Percentiles rank a stretch among this genome's conserved stretches.
These are phyloP conservation scores for Aspergillus sp. DNA, from an alignment of 2,329 filamentous ascomycete species.

Conservation along the genomic window DNA sequence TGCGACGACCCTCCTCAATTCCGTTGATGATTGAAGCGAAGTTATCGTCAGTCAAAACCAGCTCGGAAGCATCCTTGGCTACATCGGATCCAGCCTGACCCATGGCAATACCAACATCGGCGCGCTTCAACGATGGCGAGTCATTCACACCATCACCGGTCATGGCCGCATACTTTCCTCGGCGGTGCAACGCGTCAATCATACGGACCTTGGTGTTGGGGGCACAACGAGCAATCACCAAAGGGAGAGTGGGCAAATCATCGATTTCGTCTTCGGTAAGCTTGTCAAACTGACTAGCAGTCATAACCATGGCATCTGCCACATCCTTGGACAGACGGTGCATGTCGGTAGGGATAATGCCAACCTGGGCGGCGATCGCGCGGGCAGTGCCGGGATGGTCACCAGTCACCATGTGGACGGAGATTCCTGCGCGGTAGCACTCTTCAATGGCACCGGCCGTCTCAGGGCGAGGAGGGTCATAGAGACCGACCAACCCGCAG, in stretches of 20 bases:
- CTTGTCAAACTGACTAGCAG: constrained; percentile 75
- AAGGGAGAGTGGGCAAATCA: constrained; percentile 52
- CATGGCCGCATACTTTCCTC: constrained; percentile 77
- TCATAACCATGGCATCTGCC: constrained; percentile 70
- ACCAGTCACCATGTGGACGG: constrained; percentile 81
- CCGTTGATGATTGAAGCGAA: constrained; percentile 84
- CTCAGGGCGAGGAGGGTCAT: constrained; percentile 81
- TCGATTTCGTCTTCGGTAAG: constrained; percentile 73
- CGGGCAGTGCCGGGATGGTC: constrained; percentile 77
- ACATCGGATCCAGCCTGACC: constrained; percentile 78
- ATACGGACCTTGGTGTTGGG: constrained; percentile 75
- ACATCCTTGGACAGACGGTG: constrained; percentile 60
- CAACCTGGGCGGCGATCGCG: constrained; percentile 75
- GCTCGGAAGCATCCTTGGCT: constrained; percentile 67
- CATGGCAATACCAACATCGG: constrained; percentile 89
- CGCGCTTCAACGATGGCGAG: constrained; percentile 74
- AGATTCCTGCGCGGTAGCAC: constrained; percentile 72
- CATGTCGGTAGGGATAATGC: constrained; percentile 68
- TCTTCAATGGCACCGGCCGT: constrained; percentile 70
- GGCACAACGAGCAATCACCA: constrained; percentile 60
- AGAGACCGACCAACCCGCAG: constrained; percentile 80
- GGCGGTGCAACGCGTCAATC: constrained; percentile 63
- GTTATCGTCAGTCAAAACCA: constrained; percentile 76
- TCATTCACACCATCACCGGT: constrained; percentile 90
- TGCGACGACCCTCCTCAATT: constrained; percentile 78